phyloP scores from a whole-genome alignment of 139 green algal genomes.

The Edaphochlamys debaryana region DNA sequence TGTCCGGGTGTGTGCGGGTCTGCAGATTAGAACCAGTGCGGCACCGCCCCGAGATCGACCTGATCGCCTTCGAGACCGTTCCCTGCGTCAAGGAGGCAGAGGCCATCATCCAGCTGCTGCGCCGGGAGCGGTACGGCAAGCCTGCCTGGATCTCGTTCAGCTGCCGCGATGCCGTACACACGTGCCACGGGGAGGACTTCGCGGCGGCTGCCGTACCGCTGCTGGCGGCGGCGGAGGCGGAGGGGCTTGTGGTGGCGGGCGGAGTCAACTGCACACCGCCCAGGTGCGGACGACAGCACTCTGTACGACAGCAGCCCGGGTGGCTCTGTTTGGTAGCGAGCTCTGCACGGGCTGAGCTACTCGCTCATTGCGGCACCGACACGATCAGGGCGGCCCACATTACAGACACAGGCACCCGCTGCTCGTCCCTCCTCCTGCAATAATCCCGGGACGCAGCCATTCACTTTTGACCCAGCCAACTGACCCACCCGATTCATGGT shows the following conservation, averaged over 20 bases:
- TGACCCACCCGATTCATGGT: too few species aligned
- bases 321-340: too few species aligned
- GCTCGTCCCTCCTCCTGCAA: too few species aligned
- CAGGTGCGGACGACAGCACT: too few species aligned
- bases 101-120: constrained; percentile 37
- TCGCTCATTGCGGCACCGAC: too few species aligned
- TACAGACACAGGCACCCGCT: too few species aligned
- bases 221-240: constrained; percentile 8
- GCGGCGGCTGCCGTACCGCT: constrained; percentile 31
- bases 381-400: too few species aligned
- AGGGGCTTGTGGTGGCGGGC: constrained; percentile 30
- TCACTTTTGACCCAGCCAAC: too few species aligned
- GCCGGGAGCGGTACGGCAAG: constrained; percentile 28
- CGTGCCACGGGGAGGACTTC: constrained; percentile 41
- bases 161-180: constrained; percentile 42
- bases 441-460: too few species aligned
- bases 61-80: constrained; percentile 59
- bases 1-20: too few species aligned
- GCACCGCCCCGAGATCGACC: constrained; percentile 37
- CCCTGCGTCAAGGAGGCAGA: constrained; percentile 44
- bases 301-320: too few species aligned
- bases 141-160: constrained; percentile 54
- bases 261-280: constrained; percentile 59
- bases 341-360: too few species aligned
- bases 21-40: constrained; percentile 41